Evolutionary conservation across 2,329 filamentous ascomycete species (phyloP), one percentile per base, ranked within the genome.

Genomic region (Coniochaeta sp.): DNA sequence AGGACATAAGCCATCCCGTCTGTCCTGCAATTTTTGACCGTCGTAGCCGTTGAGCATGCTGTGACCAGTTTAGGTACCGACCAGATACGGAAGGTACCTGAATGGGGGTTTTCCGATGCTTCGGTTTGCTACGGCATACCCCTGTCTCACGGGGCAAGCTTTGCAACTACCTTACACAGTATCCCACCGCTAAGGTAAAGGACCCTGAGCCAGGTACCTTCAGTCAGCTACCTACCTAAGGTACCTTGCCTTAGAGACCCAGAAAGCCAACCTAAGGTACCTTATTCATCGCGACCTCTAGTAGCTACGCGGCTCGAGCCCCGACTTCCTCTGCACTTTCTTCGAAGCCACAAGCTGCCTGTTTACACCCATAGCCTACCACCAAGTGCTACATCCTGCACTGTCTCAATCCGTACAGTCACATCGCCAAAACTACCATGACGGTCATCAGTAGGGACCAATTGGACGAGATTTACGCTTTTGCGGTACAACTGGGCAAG

Each of bases 401-500:
- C 38, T 40, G 16, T 40, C 38, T 40, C 16, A n/a, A 40, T 40
- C 17, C n/a, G 17, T 40, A 19, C 38, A 5, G 16, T 19, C 16
- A 40, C 16, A 40, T 19, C 38, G 9, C 38, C 38, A 17, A 40
- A 6, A 40, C 16, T n/a, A 34, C 16, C 36, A 58, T 58, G 56
- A 33, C 36, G 6, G 36, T 12, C 19, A 65, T 76, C 57, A 71
- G 70, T 59, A 70, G 75, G 40, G 61, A 75, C 34, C 81, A 89
- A 58, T 74, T 91, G 26, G 76, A 82, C 62, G 82, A 85, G 56
- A 85, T 90, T 66, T 89, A 91, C 71, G 75, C 76, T 22, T 92
- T 92, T 70, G 88, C 89, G 1, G 72, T 91, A 33, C 81, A 89
- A 65, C 75, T 92, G 4, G 88, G 85, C 63, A 88, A 88, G 67